A percentile compares a stretch with the other conserved stretches of the same genome.
These are phyloP conservation scores for Fusarium fracticaudum DNA, from an alignment of 2,329 filamentous ascomycete species.

Conservation along the genomic window DNA sequence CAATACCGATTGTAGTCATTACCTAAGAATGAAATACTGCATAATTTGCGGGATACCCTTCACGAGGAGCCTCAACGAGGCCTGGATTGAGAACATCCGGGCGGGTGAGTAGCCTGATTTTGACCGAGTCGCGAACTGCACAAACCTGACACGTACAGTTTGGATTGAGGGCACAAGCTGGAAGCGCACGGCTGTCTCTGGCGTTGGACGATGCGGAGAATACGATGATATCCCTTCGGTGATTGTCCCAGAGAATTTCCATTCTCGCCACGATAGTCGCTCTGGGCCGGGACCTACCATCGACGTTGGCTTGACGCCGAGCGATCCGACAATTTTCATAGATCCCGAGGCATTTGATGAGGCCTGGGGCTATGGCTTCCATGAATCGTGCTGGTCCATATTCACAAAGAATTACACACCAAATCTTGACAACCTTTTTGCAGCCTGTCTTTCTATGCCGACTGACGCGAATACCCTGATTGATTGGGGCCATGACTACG, in stretches of 20 bases:
- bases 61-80: fast-evolving
- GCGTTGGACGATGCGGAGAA: not conserved
- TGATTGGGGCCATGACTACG: conserved; percentile 26
- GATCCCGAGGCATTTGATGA: fast-evolving
- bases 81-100: fast-evolving
- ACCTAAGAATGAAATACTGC: not conserved
- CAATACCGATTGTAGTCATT: not conserved
- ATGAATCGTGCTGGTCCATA: conserved; percentile 14
- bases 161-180: not conserved
- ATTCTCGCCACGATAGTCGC: not conserved
- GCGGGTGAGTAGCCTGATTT: not conserved
- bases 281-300: not conserved
- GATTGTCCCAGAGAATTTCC: not conserved
- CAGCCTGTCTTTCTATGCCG: conserved; percentile 18
- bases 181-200: not conserved
- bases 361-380: conserved; percentile 23
- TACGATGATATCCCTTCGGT: not conserved
- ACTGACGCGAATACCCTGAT: not conserved
- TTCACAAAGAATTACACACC: not conserved
- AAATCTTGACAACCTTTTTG: not conserved
- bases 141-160: too few species aligned
- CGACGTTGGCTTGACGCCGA: not conserved
- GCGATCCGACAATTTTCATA: fast-evolving
- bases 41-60: not conserved
- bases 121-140: too few species aligned